Evolutionary conservation across 139 green algal genomes (phyloP), one percentile per base, ranked within the genome.

Genomic region (Coccomyxa sp.): DNA sequence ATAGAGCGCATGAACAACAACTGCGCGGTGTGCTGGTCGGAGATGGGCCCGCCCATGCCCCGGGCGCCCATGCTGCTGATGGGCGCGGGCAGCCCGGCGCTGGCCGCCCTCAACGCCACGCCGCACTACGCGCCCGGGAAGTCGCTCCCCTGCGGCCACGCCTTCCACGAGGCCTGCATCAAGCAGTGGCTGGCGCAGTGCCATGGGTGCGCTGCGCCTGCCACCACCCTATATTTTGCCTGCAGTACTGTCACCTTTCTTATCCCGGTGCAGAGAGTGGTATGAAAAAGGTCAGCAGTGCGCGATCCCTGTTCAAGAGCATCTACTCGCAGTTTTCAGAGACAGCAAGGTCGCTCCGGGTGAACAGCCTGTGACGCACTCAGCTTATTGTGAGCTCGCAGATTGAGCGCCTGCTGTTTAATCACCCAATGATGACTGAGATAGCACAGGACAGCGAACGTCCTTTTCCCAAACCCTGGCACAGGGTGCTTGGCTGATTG

Each of bases 1-100:
- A 70, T 96, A 24, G 86, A 95, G 83, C 87, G 89, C 71, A 94
- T 95, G 90, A 89, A 85, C 12, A 85, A 82, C 64, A 87, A 88
- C 70, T 96, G 92, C 68, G 90, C 91, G 8, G 91, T 96, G 64
- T 96, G 92, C 82, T 96, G 92, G 92, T 86, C 85, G 1, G 80
- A 86, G 24, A 90, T 95, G 89, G 77, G 35, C 14, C 27, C 34
- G 35, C 39, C 70, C 38, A 33, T 76, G 39, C 38, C 71, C 10
- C 37, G 38, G 38, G 38, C 38, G 2, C 22, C 39, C 38, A 58
- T 58, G 24, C 38, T 24, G 12, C 71, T 74, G 33, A 40, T 41
- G 70, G 70, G 35, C 2, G 58, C 41, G 22, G 73, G 39, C 5
- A 41, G 9, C 33, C 73, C 70, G 33, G 0, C 12, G 0, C 14